Evolutionary conservation across 805 yeast genomes (phyloP).

Genomic region (Dipodascus albidus): DNA sequence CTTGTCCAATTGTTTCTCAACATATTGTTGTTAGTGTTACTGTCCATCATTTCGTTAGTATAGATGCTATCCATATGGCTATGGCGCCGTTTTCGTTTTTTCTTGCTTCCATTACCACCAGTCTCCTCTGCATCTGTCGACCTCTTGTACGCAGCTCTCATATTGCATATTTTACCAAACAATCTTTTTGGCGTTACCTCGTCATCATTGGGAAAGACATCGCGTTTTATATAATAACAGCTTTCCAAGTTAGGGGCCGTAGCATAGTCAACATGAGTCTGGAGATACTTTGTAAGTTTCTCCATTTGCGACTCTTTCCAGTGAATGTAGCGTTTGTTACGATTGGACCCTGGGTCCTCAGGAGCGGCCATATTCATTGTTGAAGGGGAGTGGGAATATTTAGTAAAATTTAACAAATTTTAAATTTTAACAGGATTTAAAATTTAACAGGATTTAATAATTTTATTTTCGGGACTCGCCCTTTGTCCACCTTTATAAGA

Average conservation of each 20-base stretch:
- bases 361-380: not conserved
- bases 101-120: not conserved
- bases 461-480: not conserved
- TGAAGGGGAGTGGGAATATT: not conserved
- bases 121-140: not conserved
- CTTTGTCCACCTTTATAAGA: not conserved
- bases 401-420: not conserved
- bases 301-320: constrained; percentile 1
- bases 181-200: not conserved
- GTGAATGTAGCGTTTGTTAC: not conserved
- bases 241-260: not conserved
- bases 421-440: not conserved
- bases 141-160: not conserved
- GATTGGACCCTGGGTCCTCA: not conserved
- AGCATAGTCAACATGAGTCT: not conserved
- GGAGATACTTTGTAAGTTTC: not conserved
- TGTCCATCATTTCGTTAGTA: not conserved
- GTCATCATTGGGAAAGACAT: not conserved
- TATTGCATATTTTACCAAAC: not conserved
- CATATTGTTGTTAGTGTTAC: not conserved
- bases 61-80: not conserved
- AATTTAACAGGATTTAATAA: not conserved
- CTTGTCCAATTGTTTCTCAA: not conserved
- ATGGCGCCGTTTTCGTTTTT: not conserved
- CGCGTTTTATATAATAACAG: not conserved